These are phyloP conservation scores for Aureobasidium pullulans DNA, from an alignment of 2,329 filamentous ascomycete species.

Conservation along the genomic window DNA sequence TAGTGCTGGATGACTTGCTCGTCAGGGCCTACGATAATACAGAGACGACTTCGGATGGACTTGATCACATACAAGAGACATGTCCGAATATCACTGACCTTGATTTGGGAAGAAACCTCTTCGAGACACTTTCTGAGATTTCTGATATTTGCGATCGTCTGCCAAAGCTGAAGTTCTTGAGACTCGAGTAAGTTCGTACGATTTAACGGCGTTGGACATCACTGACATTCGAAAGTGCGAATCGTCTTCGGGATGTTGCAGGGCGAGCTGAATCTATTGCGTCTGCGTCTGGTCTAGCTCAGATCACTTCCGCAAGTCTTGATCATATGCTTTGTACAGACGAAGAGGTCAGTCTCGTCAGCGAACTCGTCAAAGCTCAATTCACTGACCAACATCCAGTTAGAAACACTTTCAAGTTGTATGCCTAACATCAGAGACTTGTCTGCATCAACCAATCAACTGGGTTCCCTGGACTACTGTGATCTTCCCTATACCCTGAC, in stretches of 20 bases:
- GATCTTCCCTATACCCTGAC: constrained; percentile 47
- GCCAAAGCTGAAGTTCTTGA: constrained; percentile 56
- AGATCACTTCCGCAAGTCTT: constrained; percentile 22
- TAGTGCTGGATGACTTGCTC: constrained; percentile 69
- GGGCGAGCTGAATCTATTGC: constrained; percentile 4
- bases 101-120: constrained; percentile 77
- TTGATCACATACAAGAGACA: constrained; percentile 24
- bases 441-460: constrained; percentile 34
- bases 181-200: constrained; percentile 57
- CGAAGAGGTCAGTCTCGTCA: constrained; percentile 23
- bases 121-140: constrained; percentile 61
- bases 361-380: not conserved
- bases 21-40: constrained; percentile 10
- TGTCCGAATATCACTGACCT: constrained; percentile 61
- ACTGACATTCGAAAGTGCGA: constrained; percentile 50
- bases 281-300: constrained; percentile 11
- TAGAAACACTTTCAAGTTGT: constrained; percentile 34
- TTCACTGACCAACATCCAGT: constrained; percentile 6
- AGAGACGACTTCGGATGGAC: constrained; percentile 15
- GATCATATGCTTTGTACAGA: constrained; percentile 40
- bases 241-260: constrained; percentile 49
- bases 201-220: not conserved
- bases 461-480: constrained; percentile 26
- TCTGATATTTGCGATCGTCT: constrained; percentile 65
- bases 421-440: constrained; percentile 52